A percentile compares a stretch with the other conserved stretches of the same genome.
Conservation (phyloP, 306 rosid species). For the Lablab purpureus region DNA sequence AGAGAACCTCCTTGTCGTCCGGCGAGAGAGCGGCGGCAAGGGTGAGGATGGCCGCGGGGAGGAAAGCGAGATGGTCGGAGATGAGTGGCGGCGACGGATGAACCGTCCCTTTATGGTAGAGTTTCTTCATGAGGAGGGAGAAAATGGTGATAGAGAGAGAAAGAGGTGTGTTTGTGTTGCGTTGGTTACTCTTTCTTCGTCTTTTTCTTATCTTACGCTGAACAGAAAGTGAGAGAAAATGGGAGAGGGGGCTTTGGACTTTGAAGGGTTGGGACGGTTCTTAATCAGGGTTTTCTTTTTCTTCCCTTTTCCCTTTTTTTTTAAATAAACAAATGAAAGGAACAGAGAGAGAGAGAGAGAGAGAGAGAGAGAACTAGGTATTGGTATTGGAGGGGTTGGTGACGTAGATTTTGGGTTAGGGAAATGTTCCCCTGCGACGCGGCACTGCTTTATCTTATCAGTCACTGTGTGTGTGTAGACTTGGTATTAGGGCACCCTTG, state of each 20-base stretch:
- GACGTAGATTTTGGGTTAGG: constrained; percentile 53
- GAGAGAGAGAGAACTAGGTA: background rate
- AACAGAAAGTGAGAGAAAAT: constrained; percentile 24
- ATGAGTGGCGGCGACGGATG: constrained; percentile 91
- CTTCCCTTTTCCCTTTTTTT: constrained; percentile 23
- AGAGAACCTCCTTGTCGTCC: constrained; percentile 78
- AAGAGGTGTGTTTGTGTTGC: background rate
- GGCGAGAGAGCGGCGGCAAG: constrained; percentile 75
- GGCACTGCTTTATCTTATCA: constrained; percentile 15
- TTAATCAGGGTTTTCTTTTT: constrained; percentile 41
- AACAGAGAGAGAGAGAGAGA: background rate
- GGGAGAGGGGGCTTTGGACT: constrained; percentile 22
- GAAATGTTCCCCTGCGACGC: constrained; percentile 58
- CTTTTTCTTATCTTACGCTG: constrained; percentile 42
- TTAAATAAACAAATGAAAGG: background rate
- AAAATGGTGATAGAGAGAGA: background rate
- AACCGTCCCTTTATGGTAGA: constrained; percentile 76
- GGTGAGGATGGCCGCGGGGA: constrained; percentile 80
- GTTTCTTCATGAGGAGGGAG: constrained; percentile 75
- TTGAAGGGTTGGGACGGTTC: constrained; percentile 47
- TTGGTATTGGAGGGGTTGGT: constrained; percentile 55
- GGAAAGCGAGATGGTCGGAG: constrained; percentile 82
- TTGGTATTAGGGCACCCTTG: constrained; percentile 29
- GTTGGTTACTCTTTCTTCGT: background rate
- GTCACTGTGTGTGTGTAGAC: constrained; percentile 2